Percentiles rank a stretch among this genome's conserved stretches.
These are phyloP conservation scores for Aureobasidium subglaciale DNA, from an alignment of 2,329 filamentous ascomycete species.

Conservation along the genomic window DNA sequence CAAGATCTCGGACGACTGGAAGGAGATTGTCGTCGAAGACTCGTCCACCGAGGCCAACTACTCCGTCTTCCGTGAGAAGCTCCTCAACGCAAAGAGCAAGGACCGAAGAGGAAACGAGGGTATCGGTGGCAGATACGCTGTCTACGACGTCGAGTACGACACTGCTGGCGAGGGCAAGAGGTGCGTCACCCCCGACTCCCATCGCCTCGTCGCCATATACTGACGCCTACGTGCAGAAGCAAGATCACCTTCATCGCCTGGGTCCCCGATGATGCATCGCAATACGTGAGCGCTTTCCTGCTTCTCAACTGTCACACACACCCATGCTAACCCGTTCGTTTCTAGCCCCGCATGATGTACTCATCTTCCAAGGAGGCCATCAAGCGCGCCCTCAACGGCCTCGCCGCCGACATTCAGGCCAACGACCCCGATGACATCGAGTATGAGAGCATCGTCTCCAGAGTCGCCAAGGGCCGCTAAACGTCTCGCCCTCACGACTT, in stretches of 20 bases:
- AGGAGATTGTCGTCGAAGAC: slow-evolving; percentile 74
- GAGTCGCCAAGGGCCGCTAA: slow-evolving; percentile 43
- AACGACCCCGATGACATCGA: slow-evolving; percentile 80
- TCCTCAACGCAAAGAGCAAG: slow-evolving; percentile 66
- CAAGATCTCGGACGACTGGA: slow-evolving; percentile 79
- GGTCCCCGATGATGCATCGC: slow-evolving; percentile 72
- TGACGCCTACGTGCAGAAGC: slow-evolving; percentile 39
- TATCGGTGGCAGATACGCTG: slow-evolving; percentile 68
- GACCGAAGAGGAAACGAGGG: slow-evolving; percentile 52
- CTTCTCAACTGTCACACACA: neutral
- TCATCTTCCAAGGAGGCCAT: slow-evolving; percentile 81
- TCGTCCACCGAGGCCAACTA: slow-evolving; percentile 60
- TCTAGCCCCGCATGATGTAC: slow-evolving; percentile 75
- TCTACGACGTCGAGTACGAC: slow-evolving; percentile 78
- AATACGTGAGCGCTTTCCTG: slow-evolving; percentile 59
- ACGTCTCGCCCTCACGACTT: neutral
- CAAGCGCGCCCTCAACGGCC: slow-evolving; percentile 69
- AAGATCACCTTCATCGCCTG: slow-evolving; percentile 75
- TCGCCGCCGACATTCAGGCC: slow-evolving; percentile 72
- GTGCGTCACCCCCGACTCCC: neutral
- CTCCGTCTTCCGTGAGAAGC: slow-evolving; percentile 67
- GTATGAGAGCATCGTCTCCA: slow-evolving; percentile 58
- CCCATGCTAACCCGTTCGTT: slow-evolving; percentile 11
- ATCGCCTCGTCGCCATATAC: neutral
- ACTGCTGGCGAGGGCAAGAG: slow-evolving; percentile 66